Evolutionary conservation across 2,329 filamentous ascomycete genomes (phyloP).

Genomic region (Pyrenophora tritici-repentis): DNA sequence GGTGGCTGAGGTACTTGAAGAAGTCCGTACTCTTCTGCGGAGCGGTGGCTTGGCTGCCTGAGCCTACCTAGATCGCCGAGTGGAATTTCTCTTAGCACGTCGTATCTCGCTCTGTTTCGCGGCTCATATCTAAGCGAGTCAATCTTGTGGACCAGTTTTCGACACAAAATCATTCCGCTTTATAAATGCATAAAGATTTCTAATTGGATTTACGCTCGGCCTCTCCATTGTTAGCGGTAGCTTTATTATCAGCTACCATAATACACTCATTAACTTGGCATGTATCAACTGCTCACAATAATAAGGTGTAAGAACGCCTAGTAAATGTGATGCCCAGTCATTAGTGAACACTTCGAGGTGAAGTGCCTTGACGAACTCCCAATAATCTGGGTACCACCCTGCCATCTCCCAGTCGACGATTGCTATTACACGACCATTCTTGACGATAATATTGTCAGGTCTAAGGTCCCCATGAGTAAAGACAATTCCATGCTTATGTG

Average conservation of each 20-base stretch:
- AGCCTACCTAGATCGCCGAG: too few species aligned
- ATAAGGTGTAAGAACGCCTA: constrained; percentile 22
- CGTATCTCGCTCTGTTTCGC: too few species aligned
- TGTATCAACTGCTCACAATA: constrained; percentile 23
- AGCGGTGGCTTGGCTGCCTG: too few species aligned
- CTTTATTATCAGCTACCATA: constrained; percentile 12
- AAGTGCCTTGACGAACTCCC: constrained; percentile 32
- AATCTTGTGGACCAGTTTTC: too few species aligned
- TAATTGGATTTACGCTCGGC: too few species aligned
- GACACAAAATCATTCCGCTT: too few species aligned
- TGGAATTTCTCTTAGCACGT: too few species aligned
- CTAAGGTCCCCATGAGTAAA: constrained; percentile 35
- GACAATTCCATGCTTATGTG: constrained; percentile 25
- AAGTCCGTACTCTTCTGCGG: too few species aligned
- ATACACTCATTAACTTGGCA: constrained; percentile 16
- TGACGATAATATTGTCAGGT: constrained; percentile 26
- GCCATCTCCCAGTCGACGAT: constrained; percentile 30
- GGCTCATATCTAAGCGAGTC: too few species aligned
- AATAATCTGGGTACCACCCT: constrained; percentile 32
- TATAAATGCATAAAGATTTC: too few species aligned
- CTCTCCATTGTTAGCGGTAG: not conserved
- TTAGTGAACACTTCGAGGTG: constrained; percentile 22
- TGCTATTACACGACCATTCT: constrained; percentile 20
- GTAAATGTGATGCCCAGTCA: constrained; percentile 17
- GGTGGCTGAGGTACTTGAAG: too few species aligned